Evolutionary conservation across 805 yeast species (phyloP), one percentile per base, ranked within the genome.

Genomic region (Saccharomycopsis fermentans): DNA sequence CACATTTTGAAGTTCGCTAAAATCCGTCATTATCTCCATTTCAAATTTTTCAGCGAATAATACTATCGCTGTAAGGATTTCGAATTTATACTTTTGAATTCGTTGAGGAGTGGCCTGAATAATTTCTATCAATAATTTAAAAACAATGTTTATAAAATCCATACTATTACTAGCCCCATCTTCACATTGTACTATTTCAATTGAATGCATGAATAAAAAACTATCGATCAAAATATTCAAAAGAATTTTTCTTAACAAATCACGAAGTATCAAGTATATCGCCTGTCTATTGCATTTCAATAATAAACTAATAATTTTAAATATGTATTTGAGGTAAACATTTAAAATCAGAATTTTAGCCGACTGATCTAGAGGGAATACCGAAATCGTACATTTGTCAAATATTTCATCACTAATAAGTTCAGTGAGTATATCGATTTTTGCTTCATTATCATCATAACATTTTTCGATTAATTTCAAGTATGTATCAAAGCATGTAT

Each of bases 21-120:
- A 24, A 24, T 29, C 24, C 24, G 12, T 43, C 12, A 34, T 12
- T 12, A 52, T 12, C 19, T 52, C 57, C 37, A 51, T 24, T 19
- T 55, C 34, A 21, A 26, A 55, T 51, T 56, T 37, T 27, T 52
- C 54, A 14, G 53, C 19, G 24, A 58, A 58, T 11, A 52, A 9
- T 11, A 52, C 21, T 11, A 58, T n/a, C 8, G 51, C 61, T 11
- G 58, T 24, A 9, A 58, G 16, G 1, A 58, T 43, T 24, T 58
- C 61, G 43, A 51, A 58, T 35, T 52, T 55, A 37, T 58, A 55
- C 2, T 32, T 32, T 21, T 37, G 52, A 6, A 58, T 36, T 39
- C 58, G 17, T 12, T 36, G 37, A 16, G 26, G 34, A 29, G 56
- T 21, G 6, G 9, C 17, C 17, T 29, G 39, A 35, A 55, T 43